These are phyloP conservation scores for Hanseniaspora thailandica DNA, from an alignment of 805 yeast species.

Conservation along the genomic window DNA sequence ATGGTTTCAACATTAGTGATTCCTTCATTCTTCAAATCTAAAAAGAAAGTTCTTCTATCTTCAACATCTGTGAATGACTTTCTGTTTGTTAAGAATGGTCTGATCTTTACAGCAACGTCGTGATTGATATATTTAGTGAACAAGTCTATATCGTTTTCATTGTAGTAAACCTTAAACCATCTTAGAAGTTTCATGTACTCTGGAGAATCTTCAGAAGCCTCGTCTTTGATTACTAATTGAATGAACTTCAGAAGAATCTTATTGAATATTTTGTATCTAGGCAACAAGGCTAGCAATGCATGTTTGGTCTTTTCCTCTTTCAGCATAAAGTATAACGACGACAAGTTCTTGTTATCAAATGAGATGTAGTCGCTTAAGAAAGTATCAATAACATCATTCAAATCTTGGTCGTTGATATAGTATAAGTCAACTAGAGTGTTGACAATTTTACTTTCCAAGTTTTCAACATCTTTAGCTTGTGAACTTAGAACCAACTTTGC, in stretches of 20 bases:
- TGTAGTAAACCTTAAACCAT: constrained; percentile 1
- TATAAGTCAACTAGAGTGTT: constrained; percentile 1
- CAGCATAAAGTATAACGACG: background rate
- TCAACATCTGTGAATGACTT: background rate
- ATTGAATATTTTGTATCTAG: constrained; percentile 2
- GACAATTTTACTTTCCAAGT: background rate
- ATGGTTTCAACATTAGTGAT: background rate
- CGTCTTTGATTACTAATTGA: background rate
- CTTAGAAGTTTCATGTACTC: background rate
- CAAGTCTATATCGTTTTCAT: background rate
- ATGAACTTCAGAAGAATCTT: background rate
- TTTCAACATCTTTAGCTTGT: background rate
- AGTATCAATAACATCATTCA: background rate
- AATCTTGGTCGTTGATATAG: constrained; percentile 4
- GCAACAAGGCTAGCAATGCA: background rate
- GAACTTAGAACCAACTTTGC: background rate
- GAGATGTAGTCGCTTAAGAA: constrained; percentile 4
- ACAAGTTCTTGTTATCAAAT: background rate
- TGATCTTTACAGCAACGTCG: constrained; percentile 1
- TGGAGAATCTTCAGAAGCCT: background rate
- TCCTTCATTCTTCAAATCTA: background rate
- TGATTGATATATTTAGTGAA: background rate
- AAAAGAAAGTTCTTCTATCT: background rate
- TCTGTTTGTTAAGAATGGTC: constrained; percentile 12
- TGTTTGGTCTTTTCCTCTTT: background rate